phyloP scores from a whole-genome alignment of 768 basidiomycete species.

The Leccinum pellstonianum region DNA sequence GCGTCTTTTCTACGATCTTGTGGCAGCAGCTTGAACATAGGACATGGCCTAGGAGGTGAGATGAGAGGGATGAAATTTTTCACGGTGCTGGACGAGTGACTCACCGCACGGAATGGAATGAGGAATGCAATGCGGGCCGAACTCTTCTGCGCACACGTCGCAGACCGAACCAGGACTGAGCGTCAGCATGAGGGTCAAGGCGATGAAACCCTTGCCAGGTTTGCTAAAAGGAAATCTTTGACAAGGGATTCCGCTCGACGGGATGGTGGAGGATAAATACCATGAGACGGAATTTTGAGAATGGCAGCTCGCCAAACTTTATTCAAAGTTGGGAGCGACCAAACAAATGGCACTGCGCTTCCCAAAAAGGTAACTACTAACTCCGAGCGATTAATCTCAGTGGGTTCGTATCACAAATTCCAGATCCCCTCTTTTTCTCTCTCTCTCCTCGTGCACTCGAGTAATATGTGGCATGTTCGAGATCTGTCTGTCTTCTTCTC shows the following conservation, averaged over 20 bases:
- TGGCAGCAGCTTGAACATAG: conserved; percentile 76
- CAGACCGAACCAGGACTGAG: conserved; percentile 79
- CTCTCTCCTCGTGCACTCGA: conserved; percentile 1
- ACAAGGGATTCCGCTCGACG: conserved; percentile 44
- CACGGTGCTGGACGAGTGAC: conserved; percentile 13
- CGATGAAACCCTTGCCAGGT: conserved; percentile 40
- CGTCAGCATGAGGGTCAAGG: conserved; percentile 66
- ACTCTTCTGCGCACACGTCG: conserved; percentile 90
- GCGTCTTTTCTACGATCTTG: conserved; percentile 79
- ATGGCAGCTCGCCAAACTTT: conserved; percentile 29
- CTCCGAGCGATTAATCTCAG: conserved; percentile 12
- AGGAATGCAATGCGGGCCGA: conserved; percentile 67
- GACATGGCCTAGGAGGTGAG: conserved; percentile 62
- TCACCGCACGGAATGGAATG: conserved; percentile 82
- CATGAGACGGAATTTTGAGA: conserved; percentile 39
- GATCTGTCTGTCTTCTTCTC: conserved; percentile 4
- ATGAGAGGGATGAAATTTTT: conserved; percentile 24
- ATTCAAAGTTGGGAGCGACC: conserved; percentile 27
- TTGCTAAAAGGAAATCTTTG: conserved; percentile 39
- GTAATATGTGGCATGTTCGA: conserved; percentile 11
- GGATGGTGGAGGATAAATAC: conserved; percentile 50
- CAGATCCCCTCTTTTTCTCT: background rate
- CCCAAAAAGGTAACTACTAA: background rate
- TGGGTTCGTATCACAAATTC: conserved; percentile 10
- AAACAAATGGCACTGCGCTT: conserved; percentile 32